A percentile compares a stretch with the other conserved stretches of the same genome.
phyloP scores from a whole-genome alignment of 2,329 filamentous ascomycete genomes.

The Venturia aucupariae region DNA sequence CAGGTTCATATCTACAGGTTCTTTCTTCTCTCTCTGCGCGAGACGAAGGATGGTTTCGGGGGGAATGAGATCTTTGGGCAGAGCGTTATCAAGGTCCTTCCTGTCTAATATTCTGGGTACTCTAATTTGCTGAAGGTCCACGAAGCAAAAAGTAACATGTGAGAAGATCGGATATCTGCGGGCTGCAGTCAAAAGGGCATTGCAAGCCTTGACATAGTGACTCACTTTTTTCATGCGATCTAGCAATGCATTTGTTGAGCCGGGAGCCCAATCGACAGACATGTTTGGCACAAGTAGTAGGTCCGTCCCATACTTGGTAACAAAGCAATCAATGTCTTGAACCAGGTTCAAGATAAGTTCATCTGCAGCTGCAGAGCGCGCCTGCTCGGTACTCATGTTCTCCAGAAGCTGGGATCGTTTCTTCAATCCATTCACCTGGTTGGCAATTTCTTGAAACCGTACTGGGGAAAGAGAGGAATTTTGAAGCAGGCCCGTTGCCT shows the following conservation, averaged over 20 bases:
- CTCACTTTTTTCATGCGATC: not conserved
- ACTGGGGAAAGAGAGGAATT: not conserved
- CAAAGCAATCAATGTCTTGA: not conserved
- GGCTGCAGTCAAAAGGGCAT: not conserved
- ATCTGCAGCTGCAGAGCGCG: not conserved
- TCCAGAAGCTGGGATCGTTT: not conserved
- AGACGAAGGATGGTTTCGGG: not conserved
- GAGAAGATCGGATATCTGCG: not conserved
- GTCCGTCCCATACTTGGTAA: not conserved
- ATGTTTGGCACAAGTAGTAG: not conserved
- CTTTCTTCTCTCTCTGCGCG: not conserved
- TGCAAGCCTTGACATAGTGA: not conserved
- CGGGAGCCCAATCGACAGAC: not conserved
- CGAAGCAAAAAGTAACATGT: not conserved
- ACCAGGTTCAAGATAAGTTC: not conserved
- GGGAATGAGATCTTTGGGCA: not conserved
- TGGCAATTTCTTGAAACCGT: not conserved
- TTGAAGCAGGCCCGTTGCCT: not conserved
- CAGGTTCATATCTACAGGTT: not conserved
- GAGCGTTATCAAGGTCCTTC: not conserved
- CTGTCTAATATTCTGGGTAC: not conserved
- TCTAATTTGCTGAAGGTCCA: not conserved
- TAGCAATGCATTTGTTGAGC: not conserved
- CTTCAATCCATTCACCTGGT: not conserved
- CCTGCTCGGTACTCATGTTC: not conserved